Base-by-base conservation (phyloP, 805 yeast species). In the Saturnispora diversa region DNA sequence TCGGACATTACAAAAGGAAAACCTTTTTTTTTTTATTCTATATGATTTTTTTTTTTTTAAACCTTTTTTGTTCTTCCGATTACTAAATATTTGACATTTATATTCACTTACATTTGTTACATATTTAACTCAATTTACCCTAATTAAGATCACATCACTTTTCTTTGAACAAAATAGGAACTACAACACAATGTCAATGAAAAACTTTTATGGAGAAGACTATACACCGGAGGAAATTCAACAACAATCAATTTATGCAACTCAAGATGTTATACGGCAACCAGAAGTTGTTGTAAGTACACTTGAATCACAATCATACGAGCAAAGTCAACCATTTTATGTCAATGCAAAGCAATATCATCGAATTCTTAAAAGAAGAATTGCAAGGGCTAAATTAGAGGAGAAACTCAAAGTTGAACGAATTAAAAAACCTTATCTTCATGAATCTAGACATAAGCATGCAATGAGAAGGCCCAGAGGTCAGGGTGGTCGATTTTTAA, bases 401-500 rank as follows among this genome's bases (percentile, higher is more conserved):
- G 97, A 92, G 56, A 75, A 78, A 32, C 70, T 90, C 47, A 82
- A 85, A 55, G 84, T 84, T 4, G 88, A 92, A 13, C 74, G 95
- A 47, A 94, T 94, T 13, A 75, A 97, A 52, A 81, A 82, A 57
- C 97, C 97, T 10, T 90, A 94, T 60, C 62, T 92, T 37, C 99
- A 92, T 58, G 98, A 92, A 62, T 85, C 96, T 15, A 73, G 99
- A 53, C 99, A 92, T 60, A 90, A 92, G 59, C 99, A 92, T 60
- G 99, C 99, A 3, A 92, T 92, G 98, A 74, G 97, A 57, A 75
- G 99, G 59, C 97, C 98, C 12, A 76, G 99, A 52, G 99, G 99
- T 21, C 97, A 92, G 64, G 98, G 98, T 24, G 99, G 99, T 6
- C 70, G 99, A 45, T 92, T 92, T 51, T 64, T 92, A 44, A 92